These are phyloP conservation scores for Obba rivulosa DNA, from an alignment of 768 basidiomycete species.

Conservation along the genomic window DNA sequence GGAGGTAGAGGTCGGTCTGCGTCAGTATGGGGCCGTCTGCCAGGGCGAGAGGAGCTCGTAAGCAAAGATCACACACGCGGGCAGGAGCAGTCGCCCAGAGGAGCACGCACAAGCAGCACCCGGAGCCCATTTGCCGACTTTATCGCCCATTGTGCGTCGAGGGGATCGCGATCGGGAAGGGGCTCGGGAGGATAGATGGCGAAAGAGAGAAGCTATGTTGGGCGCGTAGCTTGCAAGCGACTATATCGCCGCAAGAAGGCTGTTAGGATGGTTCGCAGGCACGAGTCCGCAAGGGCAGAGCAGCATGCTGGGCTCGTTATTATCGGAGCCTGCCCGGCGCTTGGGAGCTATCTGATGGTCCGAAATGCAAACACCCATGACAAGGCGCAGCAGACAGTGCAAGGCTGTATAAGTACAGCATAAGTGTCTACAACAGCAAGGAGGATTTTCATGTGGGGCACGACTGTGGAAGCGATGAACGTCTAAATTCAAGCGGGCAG, in stretches of 20 bases:
- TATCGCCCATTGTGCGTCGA: conserved; percentile 10
- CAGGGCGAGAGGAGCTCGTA: neutral
- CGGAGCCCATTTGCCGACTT: conserved; percentile 18
- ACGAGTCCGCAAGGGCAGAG: neutral
- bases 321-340: neutral
- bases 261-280: no score
- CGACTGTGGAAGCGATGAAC: conserved; percentile 17
- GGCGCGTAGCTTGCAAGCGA: neutral
- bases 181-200: neutral
- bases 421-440: no score
- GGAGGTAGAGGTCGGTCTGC: conserved; percentile 78
- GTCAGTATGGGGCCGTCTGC: conserved; percentile 75
- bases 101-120: conserved; percentile 11
- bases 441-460: conserved; percentile 5
- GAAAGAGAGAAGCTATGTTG: neutral
- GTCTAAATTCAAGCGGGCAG: neutral
- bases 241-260: no score
- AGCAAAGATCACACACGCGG: neutral
- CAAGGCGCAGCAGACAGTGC: neutral
- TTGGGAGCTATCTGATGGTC: conserved; percentile 5
- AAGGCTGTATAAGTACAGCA: no score
- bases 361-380: neutral
- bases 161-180: neutral
- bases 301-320: neutral
- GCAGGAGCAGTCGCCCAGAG: neutral